Evolutionary conservation across 2,329 filamentous ascomycete species (phyloP).

Genomic region (Epichloe gansuensis): DNA sequence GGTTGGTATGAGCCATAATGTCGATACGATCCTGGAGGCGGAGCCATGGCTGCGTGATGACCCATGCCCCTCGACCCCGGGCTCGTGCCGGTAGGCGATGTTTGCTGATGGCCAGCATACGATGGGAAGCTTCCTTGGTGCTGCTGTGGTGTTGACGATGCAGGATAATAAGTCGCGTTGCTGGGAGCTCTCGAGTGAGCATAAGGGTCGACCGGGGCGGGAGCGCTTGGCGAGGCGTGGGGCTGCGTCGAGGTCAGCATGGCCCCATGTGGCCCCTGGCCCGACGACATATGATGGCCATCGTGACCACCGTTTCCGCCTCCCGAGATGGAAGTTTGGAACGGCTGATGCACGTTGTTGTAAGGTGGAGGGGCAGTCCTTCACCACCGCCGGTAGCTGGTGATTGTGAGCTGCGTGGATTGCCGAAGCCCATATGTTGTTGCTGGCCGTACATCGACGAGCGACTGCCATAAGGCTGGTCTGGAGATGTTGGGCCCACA

Average conservation of each 20-base stretch:
- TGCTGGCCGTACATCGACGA: constrained; percentile 34
- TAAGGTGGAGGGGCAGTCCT: constrained; percentile 54
- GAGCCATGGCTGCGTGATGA: constrained; percentile 23
- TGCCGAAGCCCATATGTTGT: constrained; percentile 31
- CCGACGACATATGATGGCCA: constrained; percentile 18
- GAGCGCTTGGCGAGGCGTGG: constrained; percentile 35
- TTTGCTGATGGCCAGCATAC: constrained; percentile 29
- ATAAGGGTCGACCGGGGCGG: constrained; percentile 48
- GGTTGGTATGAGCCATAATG: constrained; percentile 34
- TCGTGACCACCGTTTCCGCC: constrained; percentile 29
- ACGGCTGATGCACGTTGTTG: constrained; percentile 54
- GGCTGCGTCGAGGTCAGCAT: constrained; percentile 28
- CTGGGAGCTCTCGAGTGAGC: constrained; percentile 37
- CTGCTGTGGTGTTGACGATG: constrained; percentile 35
- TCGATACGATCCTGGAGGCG: constrained; percentile 38
- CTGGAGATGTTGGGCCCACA: constrained; percentile 33
- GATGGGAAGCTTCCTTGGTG: constrained; percentile 26
- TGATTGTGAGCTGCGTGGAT: constrained; percentile 24
- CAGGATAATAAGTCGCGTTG: constrained; percentile 50
- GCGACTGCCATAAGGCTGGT: constrained; percentile 17
- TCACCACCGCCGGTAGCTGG: constrained; percentile 47
- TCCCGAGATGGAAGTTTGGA: constrained; percentile 44
- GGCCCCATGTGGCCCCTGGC: constrained; percentile 16
- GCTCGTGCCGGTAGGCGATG: constrained; percentile 33
- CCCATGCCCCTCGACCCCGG: constrained; percentile 28